These are phyloP conservation scores for Bidens hawaiensis DNA, from an alignment of 140 eudicot species.

Conservation along the genomic window DNA sequence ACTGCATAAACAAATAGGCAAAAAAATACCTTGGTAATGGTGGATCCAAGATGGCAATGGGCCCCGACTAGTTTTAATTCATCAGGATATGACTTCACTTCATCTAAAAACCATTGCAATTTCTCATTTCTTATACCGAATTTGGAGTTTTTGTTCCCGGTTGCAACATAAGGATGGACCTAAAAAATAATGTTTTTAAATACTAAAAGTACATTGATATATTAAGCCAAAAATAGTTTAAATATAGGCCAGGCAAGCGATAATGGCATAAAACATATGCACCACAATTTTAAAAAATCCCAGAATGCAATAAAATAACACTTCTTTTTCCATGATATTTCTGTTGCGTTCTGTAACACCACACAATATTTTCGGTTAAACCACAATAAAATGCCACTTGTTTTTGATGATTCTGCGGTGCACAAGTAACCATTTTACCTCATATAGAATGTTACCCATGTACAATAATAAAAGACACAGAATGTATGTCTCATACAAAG, in stretches of 20 bases:
- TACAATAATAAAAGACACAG: background rate
- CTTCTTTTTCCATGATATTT: background rate
- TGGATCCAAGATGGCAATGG: slow-evolving; percentile 98
- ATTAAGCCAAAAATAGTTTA: background rate
- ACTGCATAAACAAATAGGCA: background rate
- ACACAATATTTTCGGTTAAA: too few species aligned
- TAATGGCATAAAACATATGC: too few species aligned
- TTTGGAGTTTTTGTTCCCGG: slow-evolving; percentile 94
- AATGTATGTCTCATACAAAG: too few species aligned
- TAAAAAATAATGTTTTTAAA: slow-evolving; percentile 11
- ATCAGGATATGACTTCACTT: slow-evolving; percentile 85
- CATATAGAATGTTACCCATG: background rate
- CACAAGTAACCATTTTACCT: background rate
- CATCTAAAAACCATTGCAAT: slow-evolving; percentile 93
- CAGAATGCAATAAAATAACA: background rate
- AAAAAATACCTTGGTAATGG: slow-evolving; percentile 77
- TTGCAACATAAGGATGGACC: slow-evolving; percentile 99
- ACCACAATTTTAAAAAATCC: background rate
- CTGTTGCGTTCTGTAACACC: too few species aligned
- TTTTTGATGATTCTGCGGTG: background rate
- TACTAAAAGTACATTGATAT: background rate
- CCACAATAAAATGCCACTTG: background rate
- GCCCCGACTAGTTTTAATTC: slow-evolving; percentile 97
- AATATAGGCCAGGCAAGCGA: too few species aligned
- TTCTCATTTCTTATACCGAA: slow-evolving; percentile 96